Evolutionary conservation across 2,329 filamentous ascomycete species (phyloP).

Genomic region (Aciculosporium take): DNA sequence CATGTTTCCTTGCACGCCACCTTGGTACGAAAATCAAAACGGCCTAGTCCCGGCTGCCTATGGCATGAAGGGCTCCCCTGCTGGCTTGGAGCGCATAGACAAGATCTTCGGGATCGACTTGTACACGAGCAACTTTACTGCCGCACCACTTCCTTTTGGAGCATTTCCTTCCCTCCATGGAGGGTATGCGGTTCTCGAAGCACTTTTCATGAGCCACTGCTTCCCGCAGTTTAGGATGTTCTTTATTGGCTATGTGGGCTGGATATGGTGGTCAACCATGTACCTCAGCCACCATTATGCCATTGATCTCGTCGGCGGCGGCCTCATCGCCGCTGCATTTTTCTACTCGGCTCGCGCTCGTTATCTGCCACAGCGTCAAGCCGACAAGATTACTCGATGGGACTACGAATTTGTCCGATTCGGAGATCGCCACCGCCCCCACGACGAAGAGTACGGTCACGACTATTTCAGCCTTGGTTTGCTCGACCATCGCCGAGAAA

Average conservation of each 20-base stretch:
- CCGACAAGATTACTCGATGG: conserved; percentile 80
- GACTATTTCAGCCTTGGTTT: conserved; percentile 33
- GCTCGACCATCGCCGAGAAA: conserved; percentile 26
- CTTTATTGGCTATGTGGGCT: conserved; percentile 72
- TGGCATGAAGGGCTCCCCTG: conserved; percentile 77
- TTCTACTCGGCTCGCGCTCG: conserved; percentile 72
- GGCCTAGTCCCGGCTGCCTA: conserved; percentile 86
- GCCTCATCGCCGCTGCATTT: conserved; percentile 59
- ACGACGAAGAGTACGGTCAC: conserved; percentile 33
- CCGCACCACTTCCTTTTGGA: conserved; percentile 82
- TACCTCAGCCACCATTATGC: conserved; percentile 96
- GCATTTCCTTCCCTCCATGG: conserved; percentile 91
- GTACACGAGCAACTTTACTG: conserved; percentile 85
- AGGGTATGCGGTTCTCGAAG: conserved; percentile 76
- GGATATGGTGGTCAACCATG: conserved; percentile 99
- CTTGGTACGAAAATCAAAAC: conserved; percentile 93
- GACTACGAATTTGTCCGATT: conserved; percentile 89
- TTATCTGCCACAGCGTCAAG: conserved; percentile 69
- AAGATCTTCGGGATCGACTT: conserved; percentile 79
- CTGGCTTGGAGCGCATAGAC: conserved; percentile 79
- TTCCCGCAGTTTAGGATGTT: conserved; percentile 72
- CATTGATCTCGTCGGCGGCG: conserved; percentile 79
- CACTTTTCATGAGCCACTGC: conserved; percentile 82
- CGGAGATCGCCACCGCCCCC: conserved; percentile 42
- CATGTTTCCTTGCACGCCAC: conserved; percentile 82